Evolutionary conservation across 345 rosid genomes (phyloP), one percentile per base, ranked within the genome.

Genomic region (Salix koriyanagi): DNA sequence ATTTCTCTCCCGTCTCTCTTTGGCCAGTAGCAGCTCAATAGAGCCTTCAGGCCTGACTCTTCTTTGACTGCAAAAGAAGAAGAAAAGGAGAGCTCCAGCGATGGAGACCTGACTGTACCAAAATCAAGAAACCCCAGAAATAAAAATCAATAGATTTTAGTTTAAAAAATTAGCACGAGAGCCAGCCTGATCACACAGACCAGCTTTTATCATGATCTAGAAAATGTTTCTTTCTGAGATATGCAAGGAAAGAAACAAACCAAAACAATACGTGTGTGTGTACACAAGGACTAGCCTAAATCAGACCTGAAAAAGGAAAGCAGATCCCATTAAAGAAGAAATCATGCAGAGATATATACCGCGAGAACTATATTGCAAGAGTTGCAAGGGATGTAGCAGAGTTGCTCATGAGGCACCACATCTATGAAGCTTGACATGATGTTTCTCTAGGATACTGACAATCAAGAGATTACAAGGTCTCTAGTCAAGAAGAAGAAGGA

Each of bases 331-430:
- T 72, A 82, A 70, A 80, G 34, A 58, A 79, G 83, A 75, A 70
- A 65, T 56, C 65, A 39, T 16, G 32, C 62, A 8, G 71, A 65
- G 32, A 72, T 52, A 34, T 64, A 39, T 87, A 95, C 99, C 97
- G 97, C 99, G 75, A 95, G 99, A 84, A 95, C 93, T 74, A 93
- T 90, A 84, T 89, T 93, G 97, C 99, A 95, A 82, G 89, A 95
- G 92, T 90, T 91, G 92, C 99, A 95, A 80, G 97, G 99, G 93
- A 95, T 91, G 87, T 95, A 95, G 89, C 99, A 93, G 84, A 95
- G 93, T 78, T 95, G 96, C 83, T 95, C 97, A 10, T 23, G 5
- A 65, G 96, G 80, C 60, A 75, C 79, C 41, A 5, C 79, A 71
- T 82, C 82, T 28, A 71, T 23, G 79, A 76, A 78, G 84, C 65